Evolutionary conservation across 768 basidiomycete species (phyloP).

Genomic region (Rhodotorula babjevae): DNA sequence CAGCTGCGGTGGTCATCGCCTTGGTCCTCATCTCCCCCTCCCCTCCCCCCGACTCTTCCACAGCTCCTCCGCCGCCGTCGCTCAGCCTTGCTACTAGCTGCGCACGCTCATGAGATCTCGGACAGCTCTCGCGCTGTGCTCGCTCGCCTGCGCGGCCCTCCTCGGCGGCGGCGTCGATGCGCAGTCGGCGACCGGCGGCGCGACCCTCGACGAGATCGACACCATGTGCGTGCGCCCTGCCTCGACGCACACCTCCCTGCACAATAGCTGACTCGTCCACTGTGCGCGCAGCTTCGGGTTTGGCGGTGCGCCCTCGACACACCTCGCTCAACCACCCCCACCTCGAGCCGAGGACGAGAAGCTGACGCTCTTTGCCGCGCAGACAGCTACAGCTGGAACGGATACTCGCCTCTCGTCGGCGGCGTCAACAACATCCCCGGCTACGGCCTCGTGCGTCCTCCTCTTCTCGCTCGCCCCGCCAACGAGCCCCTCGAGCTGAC

Average conservation of each 20-base stretch:
- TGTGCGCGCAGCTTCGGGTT: conserved; percentile 10
- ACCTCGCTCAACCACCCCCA: background rate
- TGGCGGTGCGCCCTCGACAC: conserved; percentile 15
- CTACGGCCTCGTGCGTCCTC: background rate
- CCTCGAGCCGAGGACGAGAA: background rate
- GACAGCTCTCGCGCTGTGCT: no score
- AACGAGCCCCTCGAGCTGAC: background rate
- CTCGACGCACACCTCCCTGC: no score
- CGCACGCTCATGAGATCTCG: no score
- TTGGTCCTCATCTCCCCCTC: no score
- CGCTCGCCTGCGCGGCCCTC: background rate
- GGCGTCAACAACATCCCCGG: conserved; percentile 3
- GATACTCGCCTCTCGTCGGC: conserved; percentile 2
- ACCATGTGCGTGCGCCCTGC: conserved; percentile 6
- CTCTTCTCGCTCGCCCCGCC: background rate
- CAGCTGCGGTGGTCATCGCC: no score
- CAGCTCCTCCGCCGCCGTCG: no score
- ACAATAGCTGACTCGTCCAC: no score
- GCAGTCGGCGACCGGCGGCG: no score
- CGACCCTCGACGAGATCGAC: conserved; percentile 6
- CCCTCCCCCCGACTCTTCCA: no score
- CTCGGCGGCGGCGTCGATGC: background rate
- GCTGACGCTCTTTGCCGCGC: background rate
- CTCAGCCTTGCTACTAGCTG: no score
- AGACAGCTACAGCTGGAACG: conserved; percentile 15